Conservation (phyloP, 2,329 filamentous ascomycete genomes). For the Orbilia quercus region DNA sequence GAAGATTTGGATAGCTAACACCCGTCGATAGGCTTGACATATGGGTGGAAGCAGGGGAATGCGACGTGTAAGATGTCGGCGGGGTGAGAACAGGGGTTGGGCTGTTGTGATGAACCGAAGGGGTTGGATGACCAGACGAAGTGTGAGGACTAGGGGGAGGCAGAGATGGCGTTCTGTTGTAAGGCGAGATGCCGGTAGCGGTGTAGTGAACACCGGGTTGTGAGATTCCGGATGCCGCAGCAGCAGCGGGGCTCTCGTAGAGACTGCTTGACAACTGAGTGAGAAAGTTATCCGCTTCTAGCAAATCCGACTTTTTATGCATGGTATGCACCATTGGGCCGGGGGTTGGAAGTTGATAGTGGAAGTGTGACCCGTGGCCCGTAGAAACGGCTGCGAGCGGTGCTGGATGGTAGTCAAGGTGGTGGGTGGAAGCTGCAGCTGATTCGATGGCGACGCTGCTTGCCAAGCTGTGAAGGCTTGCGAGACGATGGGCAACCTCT, state of each 20-base stretch:
- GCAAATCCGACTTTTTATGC: conserved; percentile 90
- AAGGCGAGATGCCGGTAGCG: conserved; percentile 34
- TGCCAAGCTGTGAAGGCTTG: conserved; percentile 77
- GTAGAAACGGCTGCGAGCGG: conserved; percentile 69
- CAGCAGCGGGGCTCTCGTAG: conserved; percentile 88
- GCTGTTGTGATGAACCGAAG: conserved; percentile 51
- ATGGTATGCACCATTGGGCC: conserved; percentile 78
- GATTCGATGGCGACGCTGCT: conserved; percentile 71
- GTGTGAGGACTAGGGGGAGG: conserved; percentile 52
- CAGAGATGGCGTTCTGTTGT: conserved; percentile 45
- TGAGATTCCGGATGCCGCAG: conserved; percentile 73
- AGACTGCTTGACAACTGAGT: conserved; percentile 96
- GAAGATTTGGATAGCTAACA: conserved; percentile 80
- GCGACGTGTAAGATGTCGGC: conserved; percentile 55
- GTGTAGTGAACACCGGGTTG: conserved; percentile 53
- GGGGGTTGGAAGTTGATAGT: conserved; percentile 65
- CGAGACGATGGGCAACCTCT: conserved; percentile 87
- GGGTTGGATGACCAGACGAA: conserved; percentile 52
- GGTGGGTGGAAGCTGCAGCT: conserved; percentile 35
- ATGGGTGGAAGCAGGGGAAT: conserved; percentile 57
- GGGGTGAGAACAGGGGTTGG: conserved; percentile 55
- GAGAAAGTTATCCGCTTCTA: conserved; percentile 93
- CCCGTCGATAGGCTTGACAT: conserved; percentile 57
- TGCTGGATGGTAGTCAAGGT: conserved; percentile 68
- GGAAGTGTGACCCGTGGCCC: conserved; percentile 64